Evolutionary conservation across 345 rosid genomes (phyloP).

Genomic region (Pugionium cornutum): DNA sequence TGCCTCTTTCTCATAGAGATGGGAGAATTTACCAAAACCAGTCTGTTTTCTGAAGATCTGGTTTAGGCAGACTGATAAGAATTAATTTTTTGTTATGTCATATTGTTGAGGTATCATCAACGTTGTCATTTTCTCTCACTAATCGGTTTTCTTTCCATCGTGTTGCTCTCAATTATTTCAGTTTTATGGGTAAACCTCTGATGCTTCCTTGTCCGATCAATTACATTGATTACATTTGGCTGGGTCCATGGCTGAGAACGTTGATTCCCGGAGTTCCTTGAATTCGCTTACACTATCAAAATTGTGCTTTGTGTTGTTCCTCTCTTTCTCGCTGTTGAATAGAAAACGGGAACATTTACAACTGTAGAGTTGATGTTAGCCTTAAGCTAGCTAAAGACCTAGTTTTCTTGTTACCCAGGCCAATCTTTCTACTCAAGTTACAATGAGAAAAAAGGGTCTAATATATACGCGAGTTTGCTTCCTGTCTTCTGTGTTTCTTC

Average conservation of each 20-base stretch:
- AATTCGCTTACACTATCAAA: too few relatives aligned
- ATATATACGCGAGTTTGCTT: background rate
- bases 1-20: conserved; percentile 1
- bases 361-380: background rate
- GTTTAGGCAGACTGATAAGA: background rate
- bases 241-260: conserved; percentile 1
- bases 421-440: conserved; percentile 1
- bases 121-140: background rate
- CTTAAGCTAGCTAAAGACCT: conserved; percentile 29
- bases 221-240: conserved; percentile 2
- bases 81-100: background rate
- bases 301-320: conserved; percentile 8
- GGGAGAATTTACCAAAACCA: background rate
- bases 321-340: background rate
- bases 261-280: background rate
- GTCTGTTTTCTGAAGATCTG: background rate
- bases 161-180: conserved; percentile 5
- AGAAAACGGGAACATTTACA: conserved; percentile 17
- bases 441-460: background rate
- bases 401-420: conserved; percentile 15
- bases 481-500: background rate
- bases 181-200: background rate
- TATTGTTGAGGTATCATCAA: background rate
- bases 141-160: background rate
- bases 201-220: conserved; percentile 13